These are phyloP conservation scores for Sanguinoderma infundibulare DNA, from an alignment of 1,284 basidiomycete genomes.

Conservation along the genomic window DNA sequence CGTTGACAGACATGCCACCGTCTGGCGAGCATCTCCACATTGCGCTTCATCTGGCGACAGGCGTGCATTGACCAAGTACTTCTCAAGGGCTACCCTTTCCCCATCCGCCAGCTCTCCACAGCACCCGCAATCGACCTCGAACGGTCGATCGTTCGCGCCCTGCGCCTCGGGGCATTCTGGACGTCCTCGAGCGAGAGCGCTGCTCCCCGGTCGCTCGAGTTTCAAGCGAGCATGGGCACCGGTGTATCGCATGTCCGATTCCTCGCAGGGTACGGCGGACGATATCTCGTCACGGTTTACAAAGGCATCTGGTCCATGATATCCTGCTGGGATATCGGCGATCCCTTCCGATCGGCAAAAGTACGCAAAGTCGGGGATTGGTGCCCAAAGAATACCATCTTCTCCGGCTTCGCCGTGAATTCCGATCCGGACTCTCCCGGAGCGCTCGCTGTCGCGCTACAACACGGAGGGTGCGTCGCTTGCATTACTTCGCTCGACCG, in stretches of 20 bases:
- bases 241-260: conserved; percentile 57
- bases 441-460: conserved; percentile 51
- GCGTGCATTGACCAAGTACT: conserved; percentile 49
- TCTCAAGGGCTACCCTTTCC: conserved; percentile 51
- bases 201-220: conserved; percentile 27
- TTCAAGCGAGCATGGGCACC: conserved; percentile 40
- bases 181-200: conserved; percentile 22
- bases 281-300: conserved; percentile 55
- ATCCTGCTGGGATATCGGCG: conserved; percentile 51
- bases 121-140: conserved; percentile 48
- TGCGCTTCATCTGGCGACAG: conserved; percentile 59
- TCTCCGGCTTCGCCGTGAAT: conserved; percentile 56
- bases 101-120: conserved; percentile 29
- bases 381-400: conserved; percentile 55
- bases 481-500: not conserved
- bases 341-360: not conserved
- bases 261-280: conserved; percentile 45
- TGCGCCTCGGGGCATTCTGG: conserved; percentile 53
- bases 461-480: conserved; percentile 27
- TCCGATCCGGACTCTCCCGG: conserved; percentile 46
- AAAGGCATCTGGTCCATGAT: conserved; percentile 62
- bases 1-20: conserved; percentile 50
- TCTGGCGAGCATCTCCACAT: conserved; percentile 45
- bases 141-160: conserved; percentile 45
- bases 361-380: conserved; percentile 47